phyloP scores from a whole-genome alignment of 208 protist species.

The Blastocrithidia nonstop region DNA sequence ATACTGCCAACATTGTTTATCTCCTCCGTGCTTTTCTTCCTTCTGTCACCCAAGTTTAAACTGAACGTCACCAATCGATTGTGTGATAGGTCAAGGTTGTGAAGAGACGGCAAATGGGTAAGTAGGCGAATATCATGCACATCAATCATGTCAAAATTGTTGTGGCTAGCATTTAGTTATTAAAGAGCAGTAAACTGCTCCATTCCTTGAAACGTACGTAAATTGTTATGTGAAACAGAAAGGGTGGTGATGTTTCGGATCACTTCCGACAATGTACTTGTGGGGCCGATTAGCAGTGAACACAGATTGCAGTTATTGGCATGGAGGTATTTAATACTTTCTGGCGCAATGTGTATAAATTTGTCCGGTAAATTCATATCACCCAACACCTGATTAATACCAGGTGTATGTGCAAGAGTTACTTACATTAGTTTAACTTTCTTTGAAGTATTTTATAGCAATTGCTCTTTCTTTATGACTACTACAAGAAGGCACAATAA shows the following conservation, averaged over 20 bases:
- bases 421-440: too few species aligned
- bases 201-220: conserved; percentile 39
- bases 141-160: conserved; percentile 47
- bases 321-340: not conserved
- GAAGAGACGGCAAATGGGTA: conserved; percentile 21
- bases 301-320: not conserved
- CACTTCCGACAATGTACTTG: conserved; percentile 9
- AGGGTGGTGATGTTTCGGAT: conserved; percentile 44
- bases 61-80: conserved; percentile 40
- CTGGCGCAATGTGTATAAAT: not conserved
- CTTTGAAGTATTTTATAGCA: too few species aligned
- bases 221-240: conserved; percentile 36
- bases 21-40: too few species aligned
- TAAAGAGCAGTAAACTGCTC: conserved; percentile 45
- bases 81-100: conserved; percentile 39
- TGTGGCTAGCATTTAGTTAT: conserved; percentile 64
- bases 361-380: not conserved
- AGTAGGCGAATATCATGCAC: conserved; percentile 27
- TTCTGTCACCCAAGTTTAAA: too few species aligned
- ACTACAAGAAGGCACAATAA: too few species aligned
- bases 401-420: too few species aligned
- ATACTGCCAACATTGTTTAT: conserved; percentile 23
- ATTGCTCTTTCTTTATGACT: too few species aligned
- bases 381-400: conserved; percentile 10
- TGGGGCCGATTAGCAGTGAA: conserved; percentile 11